Evolutionary conservation across 441 rosid species (phyloP).

Genomic region (Capsella rubella): DNA sequence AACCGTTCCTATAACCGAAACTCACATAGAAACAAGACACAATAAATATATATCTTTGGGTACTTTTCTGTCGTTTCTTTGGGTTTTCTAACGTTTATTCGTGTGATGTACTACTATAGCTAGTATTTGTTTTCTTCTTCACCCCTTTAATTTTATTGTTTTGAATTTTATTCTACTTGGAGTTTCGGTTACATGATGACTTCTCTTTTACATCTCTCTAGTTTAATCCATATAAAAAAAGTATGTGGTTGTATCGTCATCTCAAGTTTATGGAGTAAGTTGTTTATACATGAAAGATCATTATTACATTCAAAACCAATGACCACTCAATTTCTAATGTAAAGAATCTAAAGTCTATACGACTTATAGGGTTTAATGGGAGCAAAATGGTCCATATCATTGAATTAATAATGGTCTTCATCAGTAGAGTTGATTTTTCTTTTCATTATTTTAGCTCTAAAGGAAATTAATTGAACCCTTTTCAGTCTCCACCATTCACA

Average conservation of each 20-base stretch:
- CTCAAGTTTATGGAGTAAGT: background rate
- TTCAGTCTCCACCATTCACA: background rate
- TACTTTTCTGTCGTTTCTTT: slow-evolving; percentile 34
- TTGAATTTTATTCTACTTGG: slow-evolving; percentile 9
- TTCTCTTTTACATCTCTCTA: background rate
- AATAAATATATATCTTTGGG: slow-evolving; percentile 13
- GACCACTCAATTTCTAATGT: background rate
- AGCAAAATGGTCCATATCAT: slow-evolving; percentile 2
- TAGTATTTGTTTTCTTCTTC: slow-evolving; percentile 1
- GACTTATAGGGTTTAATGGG: background rate
- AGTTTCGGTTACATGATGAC: slow-evolving; percentile 31
- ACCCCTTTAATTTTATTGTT: background rate
- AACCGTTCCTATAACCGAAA: slow-evolving; percentile 49
- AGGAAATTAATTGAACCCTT: background rate
- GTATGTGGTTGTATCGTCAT: slow-evolving; percentile 17
- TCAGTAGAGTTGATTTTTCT: background rate
- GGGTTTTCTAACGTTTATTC: slow-evolving; percentile 34
- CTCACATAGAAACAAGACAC: slow-evolving; percentile 40
- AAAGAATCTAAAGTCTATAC: slow-evolving; percentile 4
- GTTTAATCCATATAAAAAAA: background rate
- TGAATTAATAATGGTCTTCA: slow-evolving; percentile 16
- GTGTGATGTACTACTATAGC: background rate
- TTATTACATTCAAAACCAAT: slow-evolving; percentile 13
- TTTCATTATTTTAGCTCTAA: background rate
- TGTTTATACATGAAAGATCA: slow-evolving; percentile 6